Conservation (phyloP, 2,329 filamentous ascomycete genomes). For the Bipolaris gigantea region DNA sequence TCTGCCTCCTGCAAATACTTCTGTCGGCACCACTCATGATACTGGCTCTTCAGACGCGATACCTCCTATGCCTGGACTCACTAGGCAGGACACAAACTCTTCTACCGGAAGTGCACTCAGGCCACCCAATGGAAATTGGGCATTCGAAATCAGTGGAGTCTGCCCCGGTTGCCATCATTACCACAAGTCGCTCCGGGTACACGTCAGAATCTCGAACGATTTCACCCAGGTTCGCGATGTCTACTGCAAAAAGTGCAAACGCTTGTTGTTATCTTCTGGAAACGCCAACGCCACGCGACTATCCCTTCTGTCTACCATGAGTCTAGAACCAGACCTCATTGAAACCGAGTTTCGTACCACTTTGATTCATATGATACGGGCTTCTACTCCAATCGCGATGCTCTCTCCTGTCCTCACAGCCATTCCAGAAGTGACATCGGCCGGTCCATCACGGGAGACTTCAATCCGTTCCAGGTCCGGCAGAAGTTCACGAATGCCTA, state of each 20-base stretch:
- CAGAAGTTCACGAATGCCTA: neutral
- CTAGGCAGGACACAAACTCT: slow-evolving; percentile 22
- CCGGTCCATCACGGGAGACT: slow-evolving; percentile 14
- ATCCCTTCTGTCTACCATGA: slow-evolving; percentile 28
- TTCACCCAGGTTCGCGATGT: slow-evolving; percentile 20
- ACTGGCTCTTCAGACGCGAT: neutral
- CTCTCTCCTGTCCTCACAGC: slow-evolving; percentile 19
- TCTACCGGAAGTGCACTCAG: slow-evolving; percentile 21
- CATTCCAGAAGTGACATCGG: slow-evolving; percentile 20
- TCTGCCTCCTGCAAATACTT: neutral
- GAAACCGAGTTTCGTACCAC: slow-evolving; percentile 21
- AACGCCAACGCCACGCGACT: slow-evolving; percentile 27
- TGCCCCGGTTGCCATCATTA: slow-evolving; percentile 35
- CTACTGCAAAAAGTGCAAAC: slow-evolving; percentile 27
- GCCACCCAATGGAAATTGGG: slow-evolving; percentile 26
- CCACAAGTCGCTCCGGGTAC: slow-evolving; percentile 27
- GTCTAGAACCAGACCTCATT: slow-evolving; percentile 20
- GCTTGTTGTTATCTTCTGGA: slow-evolving; percentile 32
- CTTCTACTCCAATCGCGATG: slow-evolving; percentile 19
- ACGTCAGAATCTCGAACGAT: slow-evolving; percentile 19
- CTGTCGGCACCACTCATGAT: neutral
- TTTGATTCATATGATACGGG: slow-evolving; percentile 27
- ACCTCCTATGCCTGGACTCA: neutral
- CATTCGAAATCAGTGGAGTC: slow-evolving; percentile 28
- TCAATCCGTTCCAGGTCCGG: slow-evolving; percentile 6